Evolutionary conservation across 1,139 yeast species (phyloP).

Genomic region (Dujonia santamariae): DNA sequence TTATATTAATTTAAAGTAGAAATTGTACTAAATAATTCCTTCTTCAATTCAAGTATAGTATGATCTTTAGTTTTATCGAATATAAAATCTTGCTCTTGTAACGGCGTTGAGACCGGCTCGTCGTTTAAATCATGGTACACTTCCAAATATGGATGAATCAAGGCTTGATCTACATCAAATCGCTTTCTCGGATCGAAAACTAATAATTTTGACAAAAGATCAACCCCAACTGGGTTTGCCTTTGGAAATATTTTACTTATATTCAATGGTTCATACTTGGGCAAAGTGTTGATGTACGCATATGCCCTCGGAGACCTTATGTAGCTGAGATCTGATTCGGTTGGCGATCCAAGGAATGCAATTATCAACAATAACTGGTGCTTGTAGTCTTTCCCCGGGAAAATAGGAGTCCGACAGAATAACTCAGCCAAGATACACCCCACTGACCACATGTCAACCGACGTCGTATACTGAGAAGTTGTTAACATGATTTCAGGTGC

Average conservation of each 20-base stretch:
- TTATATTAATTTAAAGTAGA: constrained; percentile 1
- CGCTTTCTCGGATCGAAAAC: constrained; percentile 79
- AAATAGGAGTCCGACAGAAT: constrained; percentile 60
- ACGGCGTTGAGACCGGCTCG: constrained; percentile 53
- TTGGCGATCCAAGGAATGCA: constrained; percentile 64
- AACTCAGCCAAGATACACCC: constrained; percentile 75
- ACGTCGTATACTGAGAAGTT: constrained; percentile 64
- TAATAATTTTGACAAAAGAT: constrained; percentile 69
- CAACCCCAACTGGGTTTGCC: constrained; percentile 68
- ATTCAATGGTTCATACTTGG: constrained; percentile 24
- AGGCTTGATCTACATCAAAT: constrained; percentile 76
- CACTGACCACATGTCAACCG: constrained; percentile 77
- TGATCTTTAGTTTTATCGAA: constrained; percentile 1
- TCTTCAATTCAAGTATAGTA: constrained; percentile 5
- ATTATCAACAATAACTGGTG: constrained; percentile 63
- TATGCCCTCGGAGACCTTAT: constrained; percentile 62
- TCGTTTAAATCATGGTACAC: constrained; percentile 81
- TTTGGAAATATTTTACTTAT: constrained; percentile 1
- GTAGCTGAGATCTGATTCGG: constrained; percentile 50
- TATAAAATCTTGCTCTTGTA: constrained; percentile 3
- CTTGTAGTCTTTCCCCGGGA: constrained; percentile 77
- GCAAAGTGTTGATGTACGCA: constrained; percentile 58
- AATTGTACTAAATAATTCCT: constrained; percentile 5
- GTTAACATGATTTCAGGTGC: constrained; percentile 79
- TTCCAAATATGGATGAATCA: constrained; percentile 75